phyloP scores from a whole-genome alignment of 164 flowering plant genomes.

The Liquidambar formosana region DNA sequence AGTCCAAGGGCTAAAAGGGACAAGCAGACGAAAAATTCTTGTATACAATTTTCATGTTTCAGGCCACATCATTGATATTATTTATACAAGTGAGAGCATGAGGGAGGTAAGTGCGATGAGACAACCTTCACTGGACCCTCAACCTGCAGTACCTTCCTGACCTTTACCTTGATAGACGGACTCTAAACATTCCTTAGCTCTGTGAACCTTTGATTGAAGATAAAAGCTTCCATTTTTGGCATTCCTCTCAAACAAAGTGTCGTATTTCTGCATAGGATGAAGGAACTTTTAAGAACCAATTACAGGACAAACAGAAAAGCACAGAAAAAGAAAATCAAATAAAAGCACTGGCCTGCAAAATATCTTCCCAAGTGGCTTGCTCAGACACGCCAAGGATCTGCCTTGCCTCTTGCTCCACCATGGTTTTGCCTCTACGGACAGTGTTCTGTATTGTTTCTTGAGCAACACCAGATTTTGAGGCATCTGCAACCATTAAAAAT shows the following conservation, averaged over 20 bases:
- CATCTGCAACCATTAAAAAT: conserved; percentile 37
- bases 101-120: too few relatives aligned
- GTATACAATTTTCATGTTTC: too few relatives aligned
- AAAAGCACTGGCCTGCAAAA: conserved; percentile 45
- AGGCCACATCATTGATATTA: too few relatives aligned
- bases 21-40: too few relatives aligned
- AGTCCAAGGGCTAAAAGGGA: too few relatives aligned
- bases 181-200: conserved; percentile 61
- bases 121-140: not conserved
- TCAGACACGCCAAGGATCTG: conserved; percentile 74
- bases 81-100: too few relatives aligned
- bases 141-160: conserved; percentile 20
- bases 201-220: conserved; percentile 61
- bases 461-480: conserved; percentile 58
- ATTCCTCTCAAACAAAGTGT: conserved; percentile 47
- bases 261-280: conserved; percentile 38
- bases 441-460: conserved; percentile 52
- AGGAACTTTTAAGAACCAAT: not conserved
- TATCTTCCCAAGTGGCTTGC: conserved; percentile 63
- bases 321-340: not conserved
- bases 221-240: conserved; percentile 53
- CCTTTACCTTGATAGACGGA: conserved; percentile 25
- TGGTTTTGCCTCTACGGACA: conserved; percentile 48
- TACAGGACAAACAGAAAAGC: not conserved
- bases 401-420: conserved; percentile 74